Percentiles rank a stretch among this genome's conserved stretches.
phyloP scores from a whole-genome alignment of 305 asterid genomes.

The Solanum aculeatissimum region DNA sequence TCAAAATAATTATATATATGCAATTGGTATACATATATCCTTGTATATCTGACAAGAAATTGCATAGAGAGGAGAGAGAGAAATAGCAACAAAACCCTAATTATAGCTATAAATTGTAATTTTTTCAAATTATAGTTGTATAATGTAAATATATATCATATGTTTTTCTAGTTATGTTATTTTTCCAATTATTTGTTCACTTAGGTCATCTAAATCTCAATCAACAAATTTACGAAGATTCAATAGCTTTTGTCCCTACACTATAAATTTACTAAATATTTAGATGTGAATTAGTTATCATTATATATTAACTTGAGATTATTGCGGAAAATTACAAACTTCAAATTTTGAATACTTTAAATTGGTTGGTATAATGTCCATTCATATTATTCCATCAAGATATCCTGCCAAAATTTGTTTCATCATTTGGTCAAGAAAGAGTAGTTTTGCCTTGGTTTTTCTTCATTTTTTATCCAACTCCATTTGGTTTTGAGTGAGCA shows the following conservation, averaged over 20 bases:
- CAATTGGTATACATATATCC: too few relatives aligned
- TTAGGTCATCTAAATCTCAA: neutral
- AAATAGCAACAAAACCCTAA: too few relatives aligned
- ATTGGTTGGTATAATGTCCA: conserved; percentile 1
- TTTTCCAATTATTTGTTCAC: neutral
- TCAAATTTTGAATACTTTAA: neutral
- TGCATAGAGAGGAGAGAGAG: too few relatives aligned
- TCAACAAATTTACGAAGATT: neutral
- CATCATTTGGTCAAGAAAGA: conserved; percentile 8
- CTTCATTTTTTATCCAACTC: neutral
- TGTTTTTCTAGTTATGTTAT: too few relatives aligned
- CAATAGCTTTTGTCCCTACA: neutral
- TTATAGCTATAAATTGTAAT: too few relatives aligned
- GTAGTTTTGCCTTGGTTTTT: neutral
- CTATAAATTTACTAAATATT: neutral
- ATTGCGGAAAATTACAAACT: neutral
- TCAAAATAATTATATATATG: too few relatives aligned
- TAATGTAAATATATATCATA: too few relatives aligned
- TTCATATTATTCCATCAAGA: conserved; percentile 8
- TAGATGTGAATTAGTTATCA: neutral
- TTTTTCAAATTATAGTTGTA: too few relatives aligned
- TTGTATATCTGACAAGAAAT: too few relatives aligned
- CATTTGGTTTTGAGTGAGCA: neutral
- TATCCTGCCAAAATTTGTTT: conserved; percentile 4
- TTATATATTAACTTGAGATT: neutral